Percentiles rank a stretch among this genome's conserved stretches.
phyloP scores from a whole-genome alignment of 1,139 yeast species.

The Hanseniaspora gamundiae region DNA sequence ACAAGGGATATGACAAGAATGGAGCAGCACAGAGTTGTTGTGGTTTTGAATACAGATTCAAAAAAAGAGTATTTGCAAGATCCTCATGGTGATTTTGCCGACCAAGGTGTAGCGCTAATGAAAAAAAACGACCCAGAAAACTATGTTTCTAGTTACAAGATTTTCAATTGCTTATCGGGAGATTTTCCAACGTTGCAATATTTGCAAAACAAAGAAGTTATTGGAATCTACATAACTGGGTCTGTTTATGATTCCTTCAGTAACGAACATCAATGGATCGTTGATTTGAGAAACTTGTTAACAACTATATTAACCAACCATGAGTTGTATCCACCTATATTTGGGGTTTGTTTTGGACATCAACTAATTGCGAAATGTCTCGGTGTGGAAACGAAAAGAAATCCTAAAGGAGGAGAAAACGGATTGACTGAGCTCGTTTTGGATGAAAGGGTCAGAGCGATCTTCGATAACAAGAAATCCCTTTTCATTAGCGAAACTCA shows the following conservation, averaged over 20 bases:
- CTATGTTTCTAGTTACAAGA: constrained; percentile 11
- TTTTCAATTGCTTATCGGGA: constrained; percentile 13
- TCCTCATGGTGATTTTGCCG: constrained; percentile 18
- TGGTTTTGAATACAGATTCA: constrained; percentile 21
- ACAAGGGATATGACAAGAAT: background rate
- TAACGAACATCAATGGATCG: constrained; percentile 35
- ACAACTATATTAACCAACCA: constrained; percentile 8
- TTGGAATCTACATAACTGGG: constrained; percentile 41
- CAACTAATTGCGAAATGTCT: constrained; percentile 60
- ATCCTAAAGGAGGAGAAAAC: constrained; percentile 60
- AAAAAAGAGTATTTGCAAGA: constrained; percentile 13
- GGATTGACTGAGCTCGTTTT: constrained; percentile 45
- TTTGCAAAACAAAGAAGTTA: constrained; percentile 9
- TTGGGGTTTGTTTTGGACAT: constrained; percentile 81
- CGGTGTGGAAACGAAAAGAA: constrained; percentile 48
- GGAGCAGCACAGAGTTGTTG: constrained; percentile 8
- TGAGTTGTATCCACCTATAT: constrained; percentile 28
- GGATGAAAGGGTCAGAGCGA: constrained; percentile 26
- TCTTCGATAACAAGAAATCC: constrained; percentile 24
- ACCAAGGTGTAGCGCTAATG: constrained; percentile 15
- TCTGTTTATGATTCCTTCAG: constrained; percentile 40
- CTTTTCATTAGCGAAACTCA: constrained; percentile 52
- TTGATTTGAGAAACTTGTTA: constrained; percentile 30
- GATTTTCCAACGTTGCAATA: constrained; percentile 18
- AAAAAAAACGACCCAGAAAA: constrained; percentile 9